phyloP scores from a whole-genome alignment of 1,139 yeast genomes.

The Kurtzmaniella quercitrusa region DNA sequence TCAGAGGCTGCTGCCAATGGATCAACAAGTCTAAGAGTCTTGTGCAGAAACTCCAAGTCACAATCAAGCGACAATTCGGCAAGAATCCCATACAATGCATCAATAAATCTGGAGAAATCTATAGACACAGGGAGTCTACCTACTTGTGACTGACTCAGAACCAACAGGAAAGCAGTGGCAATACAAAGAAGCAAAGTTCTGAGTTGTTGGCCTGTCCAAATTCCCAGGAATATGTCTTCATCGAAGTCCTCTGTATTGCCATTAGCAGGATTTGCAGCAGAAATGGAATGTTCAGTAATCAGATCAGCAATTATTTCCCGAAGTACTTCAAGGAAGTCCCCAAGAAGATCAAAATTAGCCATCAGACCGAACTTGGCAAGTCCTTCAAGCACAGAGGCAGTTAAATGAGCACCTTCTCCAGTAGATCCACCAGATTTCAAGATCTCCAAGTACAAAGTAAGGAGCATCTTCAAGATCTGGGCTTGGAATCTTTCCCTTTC shows the following conservation, averaged over 20 bases:
- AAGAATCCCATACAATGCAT: conserved; percentile 64
- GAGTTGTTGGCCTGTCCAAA: conserved; percentile 32
- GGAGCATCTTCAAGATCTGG: conserved; percentile 68
- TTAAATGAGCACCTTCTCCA: conserved; percentile 50
- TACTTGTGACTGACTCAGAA: conserved; percentile 66
- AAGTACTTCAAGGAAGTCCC: conserved; percentile 86
- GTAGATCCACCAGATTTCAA: conserved; percentile 43
- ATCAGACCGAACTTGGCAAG: conserved; percentile 85
- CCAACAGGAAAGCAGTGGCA: conserved; percentile 81
- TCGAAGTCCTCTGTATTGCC: conserved; percentile 11
- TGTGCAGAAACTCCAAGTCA: conserved; percentile 81
- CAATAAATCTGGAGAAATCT: conserved; percentile 68
- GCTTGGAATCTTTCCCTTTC: conserved; percentile 85
- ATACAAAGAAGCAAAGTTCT: conserved; percentile 79
- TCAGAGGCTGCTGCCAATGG: conserved; percentile 45
- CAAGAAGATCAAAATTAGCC: conserved; percentile 87
- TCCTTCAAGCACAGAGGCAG: conserved; percentile 90
- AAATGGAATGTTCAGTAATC: conserved; percentile 27
- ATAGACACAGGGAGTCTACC: conserved; percentile 53
- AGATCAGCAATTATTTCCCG: conserved; percentile 66
- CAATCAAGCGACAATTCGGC: conserved; percentile 71
- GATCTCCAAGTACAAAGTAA: conserved; percentile 73
- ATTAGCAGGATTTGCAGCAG: not conserved
- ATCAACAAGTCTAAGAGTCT: conserved; percentile 72
- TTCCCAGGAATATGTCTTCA: conserved; percentile 25